Evolutionary conservation across 2,329 filamentous ascomycete genomes (phyloP).

Genomic region (Drechslera avenae): DNA sequence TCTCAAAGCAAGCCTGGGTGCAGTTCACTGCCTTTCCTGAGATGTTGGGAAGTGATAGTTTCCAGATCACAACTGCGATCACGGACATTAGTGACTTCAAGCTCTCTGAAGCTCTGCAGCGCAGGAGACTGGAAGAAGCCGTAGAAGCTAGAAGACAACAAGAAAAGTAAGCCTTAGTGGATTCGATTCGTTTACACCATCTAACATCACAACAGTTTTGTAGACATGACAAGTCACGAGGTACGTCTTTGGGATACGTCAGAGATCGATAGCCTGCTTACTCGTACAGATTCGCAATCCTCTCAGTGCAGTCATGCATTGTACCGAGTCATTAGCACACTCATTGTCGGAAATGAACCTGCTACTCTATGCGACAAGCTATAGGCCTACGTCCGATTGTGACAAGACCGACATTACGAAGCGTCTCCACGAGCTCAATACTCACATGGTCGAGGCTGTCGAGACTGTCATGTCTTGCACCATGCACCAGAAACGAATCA

Average conservation of each 20-base stretch:
- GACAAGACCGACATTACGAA: neutral
- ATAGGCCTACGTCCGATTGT: neutral
- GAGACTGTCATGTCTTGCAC: constrained; percentile 34
- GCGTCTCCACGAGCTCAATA: neutral
- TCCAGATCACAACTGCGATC: constrained; percentile 1
- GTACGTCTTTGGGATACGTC: neutral
- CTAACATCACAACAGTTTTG: neutral
- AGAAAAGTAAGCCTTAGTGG: neutral
- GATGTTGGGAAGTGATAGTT: neutral
- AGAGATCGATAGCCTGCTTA: neutral
- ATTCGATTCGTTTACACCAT: neutral
- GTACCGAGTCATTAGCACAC: constrained; percentile 1
- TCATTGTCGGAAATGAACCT: constrained; percentile 3
- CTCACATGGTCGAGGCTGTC: constrained; percentile 19
- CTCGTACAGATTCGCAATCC: neutral
- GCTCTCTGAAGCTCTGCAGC: neutral
- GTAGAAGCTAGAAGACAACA: constrained; percentile 4
- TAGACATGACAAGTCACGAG: constrained; percentile 5
- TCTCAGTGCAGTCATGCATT: constrained; percentile 5
- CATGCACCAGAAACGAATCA: constrained; percentile 35
- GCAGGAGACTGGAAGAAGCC: neutral
- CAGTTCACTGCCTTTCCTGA: neutral
- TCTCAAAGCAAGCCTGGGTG: constrained; percentile 2
- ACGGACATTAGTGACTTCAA: constrained; percentile 6
- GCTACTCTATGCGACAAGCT: neutral